Conservation (phyloP, 2,329 filamentous ascomycete species). For the Xylariaceae sp. region DNA sequence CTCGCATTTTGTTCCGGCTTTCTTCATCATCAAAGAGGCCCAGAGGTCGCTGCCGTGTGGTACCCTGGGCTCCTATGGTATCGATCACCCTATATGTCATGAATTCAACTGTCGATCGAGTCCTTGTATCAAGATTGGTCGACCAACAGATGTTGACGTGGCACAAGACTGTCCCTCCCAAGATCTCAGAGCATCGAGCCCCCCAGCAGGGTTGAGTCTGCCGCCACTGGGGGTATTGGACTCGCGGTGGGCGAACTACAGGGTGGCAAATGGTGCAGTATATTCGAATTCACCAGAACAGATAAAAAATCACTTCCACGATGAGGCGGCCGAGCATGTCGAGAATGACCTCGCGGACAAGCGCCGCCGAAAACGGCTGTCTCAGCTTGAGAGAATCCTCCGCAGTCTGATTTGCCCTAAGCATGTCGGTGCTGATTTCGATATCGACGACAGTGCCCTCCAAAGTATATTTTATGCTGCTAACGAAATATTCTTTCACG, state of each 20-base stretch:
- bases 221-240: too few relatives aligned
- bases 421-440: conserved; percentile 40
- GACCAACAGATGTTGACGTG: too few relatives aligned
- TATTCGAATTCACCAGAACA: background rate
- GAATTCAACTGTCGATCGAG: too few relatives aligned
- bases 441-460: conserved; percentile 54
- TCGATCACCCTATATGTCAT: too few relatives aligned
- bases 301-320: conserved; percentile 41
- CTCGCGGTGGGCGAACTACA: too few relatives aligned
- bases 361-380: conserved; percentile 41
- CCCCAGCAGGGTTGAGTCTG: too few relatives aligned
- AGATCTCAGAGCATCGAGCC: too few relatives aligned
- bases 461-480: conserved; percentile 55
- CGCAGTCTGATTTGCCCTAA: conserved; percentile 52
- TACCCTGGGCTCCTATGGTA: too few relatives aligned
- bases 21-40: conserved; percentile 30
- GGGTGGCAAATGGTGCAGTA: too few relatives aligned
- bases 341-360: conserved; percentile 41
- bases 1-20: conserved; percentile 19
- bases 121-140: too few relatives aligned
- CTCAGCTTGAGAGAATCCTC: conserved; percentile 54
- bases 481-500: conserved; percentile 60
- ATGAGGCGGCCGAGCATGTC: conserved; percentile 45
- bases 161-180: too few relatives aligned
- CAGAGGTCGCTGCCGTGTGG: too few relatives aligned